Evolutionary conservation across 2,329 filamentous ascomycete genomes (phyloP).

Genomic region (Aspergillus latus): DNA sequence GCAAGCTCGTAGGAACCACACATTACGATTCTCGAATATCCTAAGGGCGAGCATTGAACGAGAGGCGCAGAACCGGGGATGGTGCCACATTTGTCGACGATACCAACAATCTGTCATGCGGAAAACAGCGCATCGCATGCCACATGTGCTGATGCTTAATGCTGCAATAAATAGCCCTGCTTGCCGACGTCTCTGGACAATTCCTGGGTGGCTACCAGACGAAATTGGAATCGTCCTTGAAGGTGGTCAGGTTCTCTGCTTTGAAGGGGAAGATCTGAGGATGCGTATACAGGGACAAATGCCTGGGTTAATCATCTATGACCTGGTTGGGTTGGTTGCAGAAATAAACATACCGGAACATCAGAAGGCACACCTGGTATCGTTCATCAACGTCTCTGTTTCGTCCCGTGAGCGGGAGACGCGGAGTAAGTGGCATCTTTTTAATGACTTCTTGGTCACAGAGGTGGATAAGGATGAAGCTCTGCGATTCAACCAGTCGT

Average conservation of each 20-base stretch:
- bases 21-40: constrained; percentile 75
- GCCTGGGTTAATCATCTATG: constrained; percentile 83
- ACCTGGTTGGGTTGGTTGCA: constrained; percentile 82
- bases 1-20: constrained; percentile 49
- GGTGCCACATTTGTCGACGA: constrained; percentile 86
- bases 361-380: constrained; percentile 86
- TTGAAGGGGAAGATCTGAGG: constrained; percentile 85
- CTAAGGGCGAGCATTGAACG: constrained; percentile 90
- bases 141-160: constrained; percentile 85
- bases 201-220: constrained; percentile 85
- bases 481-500: constrained; percentile 80
- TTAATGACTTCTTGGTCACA: constrained; percentile 94
- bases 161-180: constrained; percentile 70
- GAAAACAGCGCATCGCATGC: constrained; percentile 79
- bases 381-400: constrained; percentile 75
- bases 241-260: constrained; percentile 87
- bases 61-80: constrained; percentile 84
- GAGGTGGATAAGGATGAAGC: constrained; percentile 79
- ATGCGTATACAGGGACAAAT: constrained; percentile 75
- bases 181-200: constrained; percentile 75
- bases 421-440: constrained; percentile 83
- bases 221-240: constrained; percentile 92
- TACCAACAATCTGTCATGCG: constrained; percentile 86
- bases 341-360: constrained; percentile 85
- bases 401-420: constrained; percentile 48